These are phyloP conservation scores for Byssothecium circinans DNA, from an alignment of 2,329 filamentous ascomycete genomes.

Conservation along the genomic window DNA sequence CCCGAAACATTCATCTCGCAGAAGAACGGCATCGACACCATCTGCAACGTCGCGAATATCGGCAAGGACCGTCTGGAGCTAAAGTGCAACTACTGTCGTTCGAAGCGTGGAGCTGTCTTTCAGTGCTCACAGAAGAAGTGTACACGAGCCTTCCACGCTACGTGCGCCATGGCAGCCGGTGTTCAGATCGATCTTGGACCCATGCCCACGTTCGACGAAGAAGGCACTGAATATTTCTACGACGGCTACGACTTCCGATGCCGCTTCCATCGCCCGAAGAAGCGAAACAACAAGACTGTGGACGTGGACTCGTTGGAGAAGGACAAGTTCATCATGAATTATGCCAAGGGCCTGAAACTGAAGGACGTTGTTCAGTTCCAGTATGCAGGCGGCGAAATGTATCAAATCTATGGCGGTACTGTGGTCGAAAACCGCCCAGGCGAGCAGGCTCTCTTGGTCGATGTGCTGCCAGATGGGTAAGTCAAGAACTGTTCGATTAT, in stretches of 20 bases:
- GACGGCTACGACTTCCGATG: constrained; percentile 92
- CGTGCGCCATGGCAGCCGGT: constrained; percentile 87
- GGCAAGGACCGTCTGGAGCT: constrained; percentile 85
- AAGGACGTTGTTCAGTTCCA: constrained; percentile 88
- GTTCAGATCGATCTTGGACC: constrained; percentile 88
- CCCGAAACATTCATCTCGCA: constrained; percentile 87
- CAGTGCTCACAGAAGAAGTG: constrained; percentile 97
- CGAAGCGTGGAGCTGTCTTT: constrained; percentile 93
- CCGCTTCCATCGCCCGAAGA: constrained; percentile 87
- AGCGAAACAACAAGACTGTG: constrained; percentile 78
- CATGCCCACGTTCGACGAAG: constrained; percentile 83
- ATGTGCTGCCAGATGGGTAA: constrained; percentile 83
- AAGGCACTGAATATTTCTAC: constrained; percentile 89
- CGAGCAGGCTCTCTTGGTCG: constrained; percentile 76
- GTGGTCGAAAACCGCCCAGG: constrained; percentile 79
- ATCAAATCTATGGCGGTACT: constrained; percentile 87
- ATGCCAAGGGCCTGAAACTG: constrained; percentile 67
- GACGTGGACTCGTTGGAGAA: constrained; percentile 70
- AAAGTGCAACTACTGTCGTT: constrained; percentile 93
- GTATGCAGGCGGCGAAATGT: constrained; percentile 71
- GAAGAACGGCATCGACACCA: constrained; percentile 64
- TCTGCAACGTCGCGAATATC: constrained; percentile 79
- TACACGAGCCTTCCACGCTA: constrained; percentile 89
- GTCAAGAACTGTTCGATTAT: constrained; percentile 35
- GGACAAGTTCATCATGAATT: constrained; percentile 67